Evolutionary conservation across 1,284 basidiomycete genomes (phyloP).

Genomic region (Ustilago loliicola): DNA sequence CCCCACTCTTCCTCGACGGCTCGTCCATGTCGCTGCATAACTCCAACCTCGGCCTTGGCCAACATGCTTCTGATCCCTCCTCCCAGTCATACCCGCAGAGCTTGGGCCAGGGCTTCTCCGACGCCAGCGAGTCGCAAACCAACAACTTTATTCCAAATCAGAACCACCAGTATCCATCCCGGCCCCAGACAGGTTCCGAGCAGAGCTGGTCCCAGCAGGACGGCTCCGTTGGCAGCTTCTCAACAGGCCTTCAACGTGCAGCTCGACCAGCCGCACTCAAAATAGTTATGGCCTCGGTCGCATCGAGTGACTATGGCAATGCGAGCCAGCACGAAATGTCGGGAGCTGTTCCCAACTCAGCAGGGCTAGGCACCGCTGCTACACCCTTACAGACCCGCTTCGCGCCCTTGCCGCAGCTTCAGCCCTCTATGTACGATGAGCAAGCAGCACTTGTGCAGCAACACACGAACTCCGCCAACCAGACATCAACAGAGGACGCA

Average conservation of each 20-base stretch:
- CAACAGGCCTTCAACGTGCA: slow-evolving; percentile 23
- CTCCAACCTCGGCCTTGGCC: slow-evolving; percentile 4
- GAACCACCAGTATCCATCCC: slow-evolving; percentile 19
- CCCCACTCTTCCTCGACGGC: slow-evolving; percentile 17
- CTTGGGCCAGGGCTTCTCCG: slow-evolving; percentile 6
- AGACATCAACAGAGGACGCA: slow-evolving; percentile 11
- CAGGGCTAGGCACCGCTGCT: slow-evolving; percentile 16
- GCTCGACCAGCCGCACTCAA: slow-evolving; percentile 44
- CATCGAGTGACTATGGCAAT: slow-evolving; percentile 1
- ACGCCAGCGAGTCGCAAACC: background rate
- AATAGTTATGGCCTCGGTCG: slow-evolving; percentile 34
- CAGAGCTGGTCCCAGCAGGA: slow-evolving; percentile 30
- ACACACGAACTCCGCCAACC: slow-evolving; percentile 9
- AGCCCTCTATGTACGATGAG: slow-evolving; percentile 29
- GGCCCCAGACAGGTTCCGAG: slow-evolving; percentile 34
- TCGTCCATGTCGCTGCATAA: slow-evolving; percentile 11
- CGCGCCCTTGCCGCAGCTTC: slow-evolving; percentile 39
- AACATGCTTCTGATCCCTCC: background rate
- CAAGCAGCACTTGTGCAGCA: slow-evolving; percentile 23
- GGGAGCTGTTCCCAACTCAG: slow-evolving; percentile 15
- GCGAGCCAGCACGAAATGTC: background rate
- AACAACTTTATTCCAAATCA: slow-evolving; percentile 20
- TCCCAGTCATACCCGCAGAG: background rate
- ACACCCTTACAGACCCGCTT: slow-evolving; percentile 45
- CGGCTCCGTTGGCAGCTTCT: background rate